These are phyloP conservation scores for Solanum hybrid DNA, from an alignment of 305 asterid genomes.

Conservation along the genomic window DNA sequence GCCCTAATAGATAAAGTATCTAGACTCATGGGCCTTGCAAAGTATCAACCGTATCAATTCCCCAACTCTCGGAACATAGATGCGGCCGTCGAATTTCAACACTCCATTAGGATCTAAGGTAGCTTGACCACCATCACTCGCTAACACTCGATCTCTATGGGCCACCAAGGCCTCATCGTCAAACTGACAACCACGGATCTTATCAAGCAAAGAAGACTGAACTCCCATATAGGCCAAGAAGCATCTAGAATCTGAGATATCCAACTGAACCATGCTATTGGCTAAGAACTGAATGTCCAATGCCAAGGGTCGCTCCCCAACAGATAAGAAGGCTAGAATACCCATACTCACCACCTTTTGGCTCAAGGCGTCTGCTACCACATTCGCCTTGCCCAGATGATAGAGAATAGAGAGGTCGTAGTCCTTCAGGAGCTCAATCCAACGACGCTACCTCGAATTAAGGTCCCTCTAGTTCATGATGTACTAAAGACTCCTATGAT, in stretches of 20 bases:
- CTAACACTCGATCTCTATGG: not conserved
- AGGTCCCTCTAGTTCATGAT: too few relatives aligned
- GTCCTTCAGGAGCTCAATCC: too few relatives aligned
- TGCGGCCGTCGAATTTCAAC: not conserved
- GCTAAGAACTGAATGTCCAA: not conserved
- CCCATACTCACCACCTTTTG: not conserved
- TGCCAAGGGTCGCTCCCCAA: not conserved
- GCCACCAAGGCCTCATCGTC: not conserved
- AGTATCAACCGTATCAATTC: not conserved
- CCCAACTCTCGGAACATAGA: not conserved
- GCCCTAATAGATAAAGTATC: not conserved
- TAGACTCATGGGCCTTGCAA: not conserved
- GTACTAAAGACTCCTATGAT: too few relatives aligned
- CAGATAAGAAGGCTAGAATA: not conserved
- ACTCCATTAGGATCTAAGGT: not conserved
- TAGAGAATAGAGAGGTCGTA: not conserved
- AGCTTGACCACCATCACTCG: not conserved
- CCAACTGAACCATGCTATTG: not conserved
- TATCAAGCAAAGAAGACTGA: not conserved
- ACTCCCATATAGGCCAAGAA: not conserved
- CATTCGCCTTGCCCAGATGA: not conserved
- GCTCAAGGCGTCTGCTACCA: not conserved
- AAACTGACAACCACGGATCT: not conserved
- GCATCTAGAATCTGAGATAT: not conserved
- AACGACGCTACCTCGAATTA: too few relatives aligned